Percentiles rank a stretch among this genome's conserved stretches.
phyloP scores from a whole-genome alignment of 257 asterid genomes.

The Solanum clarkiae region DNA sequence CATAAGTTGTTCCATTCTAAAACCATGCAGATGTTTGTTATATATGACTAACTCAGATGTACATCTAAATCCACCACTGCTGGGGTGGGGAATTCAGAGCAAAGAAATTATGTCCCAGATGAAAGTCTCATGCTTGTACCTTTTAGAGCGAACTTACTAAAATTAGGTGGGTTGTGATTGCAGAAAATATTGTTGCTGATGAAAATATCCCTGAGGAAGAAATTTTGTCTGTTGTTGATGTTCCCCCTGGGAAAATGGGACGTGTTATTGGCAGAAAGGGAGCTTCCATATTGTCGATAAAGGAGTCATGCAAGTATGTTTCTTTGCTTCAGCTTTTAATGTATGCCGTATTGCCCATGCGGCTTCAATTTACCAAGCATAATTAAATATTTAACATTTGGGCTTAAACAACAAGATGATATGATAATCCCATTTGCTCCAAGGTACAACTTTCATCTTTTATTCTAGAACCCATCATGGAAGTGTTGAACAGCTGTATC shows the following conservation, averaged over 20 bases:
- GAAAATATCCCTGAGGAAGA: conserved; percentile 65
- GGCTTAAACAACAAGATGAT: not conserved
- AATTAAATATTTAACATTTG: not conserved
- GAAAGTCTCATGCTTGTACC: not conserved
- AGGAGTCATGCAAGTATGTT: conserved; percentile 83
- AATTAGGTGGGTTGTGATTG: conserved; percentile 13
- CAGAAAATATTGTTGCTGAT: conserved; percentile 45
- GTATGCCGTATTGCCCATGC: not conserved
- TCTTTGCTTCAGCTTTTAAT: not conserved
- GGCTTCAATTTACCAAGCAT: not conserved
- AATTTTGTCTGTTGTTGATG: conserved; percentile 69
- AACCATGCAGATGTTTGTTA: not conserved
- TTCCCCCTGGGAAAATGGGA: conserved; percentile 88
- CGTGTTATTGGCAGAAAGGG: conserved; percentile 79
- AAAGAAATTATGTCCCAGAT: not conserved
- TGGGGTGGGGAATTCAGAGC: not conserved
- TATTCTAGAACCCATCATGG: not conserved
- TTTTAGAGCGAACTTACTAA: not conserved
- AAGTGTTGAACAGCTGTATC: not conserved
- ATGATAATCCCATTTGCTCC: not conserved
- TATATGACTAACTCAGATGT: not conserved
- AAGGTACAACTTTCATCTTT: not conserved
- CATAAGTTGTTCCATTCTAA: not conserved
- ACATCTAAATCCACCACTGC: not conserved
- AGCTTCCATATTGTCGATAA: conserved; percentile 61